Evolutionary conservation across 2,329 filamentous ascomycete species (phyloP).

Genomic region (Sclerotinia borealis): DNA sequence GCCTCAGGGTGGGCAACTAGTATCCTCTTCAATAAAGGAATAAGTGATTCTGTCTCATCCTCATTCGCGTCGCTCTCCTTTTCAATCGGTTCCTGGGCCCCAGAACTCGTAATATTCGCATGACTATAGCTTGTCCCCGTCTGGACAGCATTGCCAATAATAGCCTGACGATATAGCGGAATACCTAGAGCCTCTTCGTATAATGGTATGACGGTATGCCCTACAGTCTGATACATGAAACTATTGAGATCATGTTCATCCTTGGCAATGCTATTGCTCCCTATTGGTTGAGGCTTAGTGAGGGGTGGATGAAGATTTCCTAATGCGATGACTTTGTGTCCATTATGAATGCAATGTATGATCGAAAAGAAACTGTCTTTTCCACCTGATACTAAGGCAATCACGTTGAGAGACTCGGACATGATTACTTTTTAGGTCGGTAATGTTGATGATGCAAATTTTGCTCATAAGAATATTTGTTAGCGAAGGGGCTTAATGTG

Average conservation of each 20-base stretch:
- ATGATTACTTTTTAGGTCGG: conserved; percentile 30
- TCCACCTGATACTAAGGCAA: conserved; percentile 89
- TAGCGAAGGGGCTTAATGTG: not conserved
- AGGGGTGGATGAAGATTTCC: conserved; percentile 75
- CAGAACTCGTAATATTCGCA: conserved; percentile 17
- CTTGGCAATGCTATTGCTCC: conserved; percentile 7
- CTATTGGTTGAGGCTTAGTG: not conserved
- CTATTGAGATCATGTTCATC: conserved; percentile 73
- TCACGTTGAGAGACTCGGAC: conserved; percentile 60
- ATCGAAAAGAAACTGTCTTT: conserved; percentile 96
- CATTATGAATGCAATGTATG: conserved; percentile 81
- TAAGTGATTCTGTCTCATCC: conserved; percentile 86
- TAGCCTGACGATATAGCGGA: conserved; percentile 76
- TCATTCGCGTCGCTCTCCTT: conserved; percentile 19
- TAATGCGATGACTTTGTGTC: conserved; percentile 78
- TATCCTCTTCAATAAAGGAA: conserved; percentile 66
- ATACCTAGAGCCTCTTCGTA: conserved; percentile 74
- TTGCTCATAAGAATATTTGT: not conserved
- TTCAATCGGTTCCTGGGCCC: conserved; percentile 9
- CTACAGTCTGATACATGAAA: conserved; percentile 99
- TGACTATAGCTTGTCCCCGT: conserved; percentile 62
- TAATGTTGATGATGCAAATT: not conserved
- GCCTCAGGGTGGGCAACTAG: conserved; percentile 66
- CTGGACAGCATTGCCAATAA: conserved; percentile 65
- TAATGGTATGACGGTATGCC: conserved; percentile 77